A percentile compares a stretch with the other conserved stretches of the same genome.
These are phyloP conservation scores for Pseudozyma hubeiensis DNA, from an alignment of 1,284 basidiomycete genomes.

Conservation along the genomic window DNA sequence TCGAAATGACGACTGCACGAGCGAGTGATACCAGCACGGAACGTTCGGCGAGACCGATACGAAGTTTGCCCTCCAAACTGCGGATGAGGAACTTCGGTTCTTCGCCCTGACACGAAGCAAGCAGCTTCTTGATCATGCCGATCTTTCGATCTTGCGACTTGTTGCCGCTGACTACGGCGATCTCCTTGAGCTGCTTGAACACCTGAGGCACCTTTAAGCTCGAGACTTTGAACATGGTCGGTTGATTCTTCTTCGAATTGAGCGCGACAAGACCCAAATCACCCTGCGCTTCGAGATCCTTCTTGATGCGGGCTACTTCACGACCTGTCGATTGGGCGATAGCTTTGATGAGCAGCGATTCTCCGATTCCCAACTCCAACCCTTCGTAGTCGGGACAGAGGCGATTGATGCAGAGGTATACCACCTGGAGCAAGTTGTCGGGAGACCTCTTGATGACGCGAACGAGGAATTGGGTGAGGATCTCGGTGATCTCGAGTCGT, in stretches of 20 bases:
- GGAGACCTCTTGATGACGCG: constrained; percentile 86
- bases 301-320: constrained; percentile 83
- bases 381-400: constrained; percentile 95
- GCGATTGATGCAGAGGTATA: constrained; percentile 98
- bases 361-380: constrained; percentile 95
- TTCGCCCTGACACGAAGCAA: constrained; percentile 88
- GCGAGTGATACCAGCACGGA: constrained; percentile 73
- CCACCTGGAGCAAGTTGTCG: constrained; percentile 82
- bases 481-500: constrained; percentile 89
- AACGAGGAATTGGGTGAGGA: constrained; percentile 87
- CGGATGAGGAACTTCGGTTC: constrained; percentile 96
- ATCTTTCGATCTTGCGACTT: constrained; percentile 78
- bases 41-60: constrained; percentile 95
- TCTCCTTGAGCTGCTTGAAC: constrained; percentile 56
- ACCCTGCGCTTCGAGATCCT: constrained; percentile 91
- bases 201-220: constrained; percentile 87
- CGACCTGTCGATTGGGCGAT: constrained; percentile 95
- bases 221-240: constrained; percentile 94
- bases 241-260: constrained; percentile 93
- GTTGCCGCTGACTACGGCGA: constrained; percentile 80
- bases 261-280: constrained; percentile 94
- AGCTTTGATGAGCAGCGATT: constrained; percentile 92
- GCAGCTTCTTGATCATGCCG: constrained; percentile 90
- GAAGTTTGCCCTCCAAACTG: constrained; percentile 93
- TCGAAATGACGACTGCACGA: constrained; percentile 56